Evolutionary conservation across 805 yeast genomes (phyloP).

Genomic region (Hanseniaspora mollemarum): DNA sequence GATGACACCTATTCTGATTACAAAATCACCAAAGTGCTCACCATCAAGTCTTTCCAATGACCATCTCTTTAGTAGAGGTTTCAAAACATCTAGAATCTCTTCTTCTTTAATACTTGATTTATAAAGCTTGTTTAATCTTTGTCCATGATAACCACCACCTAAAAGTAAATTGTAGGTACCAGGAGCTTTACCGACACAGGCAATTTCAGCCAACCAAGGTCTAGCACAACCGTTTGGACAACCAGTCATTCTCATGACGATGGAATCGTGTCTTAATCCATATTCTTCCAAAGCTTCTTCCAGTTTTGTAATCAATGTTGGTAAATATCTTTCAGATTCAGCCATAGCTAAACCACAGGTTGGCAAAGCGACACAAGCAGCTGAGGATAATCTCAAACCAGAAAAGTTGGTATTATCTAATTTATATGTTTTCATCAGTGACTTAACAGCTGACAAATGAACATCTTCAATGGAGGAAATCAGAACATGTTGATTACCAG

Average conservation of each 20-base stretch:
- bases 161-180: slow-evolving; percentile 88
- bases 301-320: slow-evolving; percentile 65
- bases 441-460: slow-evolving; percentile 52
- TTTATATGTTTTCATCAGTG: slow-evolving; percentile 56
- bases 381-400: slow-evolving; percentile 76
- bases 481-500: slow-evolving; percentile 90
- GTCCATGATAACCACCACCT: slow-evolving; percentile 93
- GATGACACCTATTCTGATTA: slow-evolving; percentile 75
- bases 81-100: slow-evolving; percentile 64
- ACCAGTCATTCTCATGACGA: slow-evolving; percentile 97
- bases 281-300: slow-evolving; percentile 82
- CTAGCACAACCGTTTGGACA: slow-evolving; percentile 98
- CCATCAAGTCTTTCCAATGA: slow-evolving; percentile 80
- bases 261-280: slow-evolving; percentile 86
- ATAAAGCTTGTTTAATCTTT: slow-evolving; percentile 81
- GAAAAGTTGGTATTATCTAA: slow-evolving; percentile 75
- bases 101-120: slow-evolving; percentile 82
- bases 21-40: slow-evolving; percentile 92
- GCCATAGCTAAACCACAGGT: slow-evolving; percentile 99
- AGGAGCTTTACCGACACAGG: slow-evolving; percentile 86
- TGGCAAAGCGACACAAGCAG: slow-evolving; percentile 97
- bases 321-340: slow-evolving; percentile 82
- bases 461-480: slow-evolving; percentile 62
- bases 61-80: slow-evolving; percentile 89
- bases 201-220: slow-evolving; percentile 96